Evolutionary conservation across 225 moss, liverwort and hornwort species (phyloP).

Genomic region (Polytrichum commune): DNA sequence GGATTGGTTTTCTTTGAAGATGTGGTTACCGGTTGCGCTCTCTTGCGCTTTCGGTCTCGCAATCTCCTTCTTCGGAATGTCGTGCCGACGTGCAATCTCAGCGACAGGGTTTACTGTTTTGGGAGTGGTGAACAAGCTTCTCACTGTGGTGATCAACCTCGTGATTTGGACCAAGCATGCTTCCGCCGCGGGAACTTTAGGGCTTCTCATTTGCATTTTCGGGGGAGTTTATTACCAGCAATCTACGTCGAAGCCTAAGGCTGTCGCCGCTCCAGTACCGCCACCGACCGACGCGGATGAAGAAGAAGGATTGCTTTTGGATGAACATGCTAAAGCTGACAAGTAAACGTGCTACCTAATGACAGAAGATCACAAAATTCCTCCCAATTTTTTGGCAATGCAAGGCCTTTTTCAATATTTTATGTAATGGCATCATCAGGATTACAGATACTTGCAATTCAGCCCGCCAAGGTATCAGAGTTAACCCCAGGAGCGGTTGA

Average conservation of each 20-base stretch:
- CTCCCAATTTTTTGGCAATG: too few species aligned
- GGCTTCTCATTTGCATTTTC: conserved; percentile 71
- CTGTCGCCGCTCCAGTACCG: conserved; percentile 2
- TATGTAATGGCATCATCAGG: too few species aligned
- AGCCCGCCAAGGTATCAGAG: too few species aligned
- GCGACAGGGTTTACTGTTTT: conserved; percentile 84
- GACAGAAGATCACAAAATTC: too few species aligned
- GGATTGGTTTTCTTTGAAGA: conserved; percentile 45
- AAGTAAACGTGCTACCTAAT: too few species aligned
- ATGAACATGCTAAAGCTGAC: too few species aligned
- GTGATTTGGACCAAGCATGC: conserved; percentile 86
- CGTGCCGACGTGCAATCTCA: conserved; percentile 63
- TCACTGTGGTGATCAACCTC: conserved; percentile 81
- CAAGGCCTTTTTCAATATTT: too few species aligned
- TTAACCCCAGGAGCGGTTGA: too few species aligned
- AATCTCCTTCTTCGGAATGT: conserved; percentile 84
- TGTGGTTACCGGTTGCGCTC: conserved; percentile 73
- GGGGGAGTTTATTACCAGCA: conserved; percentile 87
- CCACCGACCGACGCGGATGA: conserved; percentile 26
- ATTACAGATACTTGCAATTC: too few species aligned
- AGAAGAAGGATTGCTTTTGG: conserved; percentile 19
- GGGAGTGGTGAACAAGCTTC: conserved; percentile 85
- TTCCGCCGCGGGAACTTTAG: conserved; percentile 62
- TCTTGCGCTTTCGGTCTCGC: conserved; percentile 77
- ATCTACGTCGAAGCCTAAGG: conserved; percentile 57